phyloP scores from a whole-genome alignment of 768 basidiomycete species.

The Tulasnella sp. region DNA sequence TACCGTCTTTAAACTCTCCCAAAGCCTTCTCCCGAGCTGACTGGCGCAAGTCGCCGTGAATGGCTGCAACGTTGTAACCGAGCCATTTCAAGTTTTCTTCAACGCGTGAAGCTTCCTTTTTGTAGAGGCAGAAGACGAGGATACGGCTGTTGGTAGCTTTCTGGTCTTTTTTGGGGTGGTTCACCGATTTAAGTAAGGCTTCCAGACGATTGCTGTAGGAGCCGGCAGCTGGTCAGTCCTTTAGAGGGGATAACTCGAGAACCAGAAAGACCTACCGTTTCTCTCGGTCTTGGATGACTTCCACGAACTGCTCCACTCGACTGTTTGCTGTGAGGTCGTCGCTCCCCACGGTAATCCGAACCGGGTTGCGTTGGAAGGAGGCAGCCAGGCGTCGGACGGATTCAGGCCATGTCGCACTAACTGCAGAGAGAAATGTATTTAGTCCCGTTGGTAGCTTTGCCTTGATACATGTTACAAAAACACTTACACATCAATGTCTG shows the following conservation, averaged over 20 bases:
- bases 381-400: constrained; percentile 83
- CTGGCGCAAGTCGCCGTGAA: constrained; percentile 92
- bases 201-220: constrained; percentile 55
- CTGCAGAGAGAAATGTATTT: constrained; percentile 41
- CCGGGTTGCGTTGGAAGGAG: constrained; percentile 79
- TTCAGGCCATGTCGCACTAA: constrained; percentile 99
- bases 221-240: constrained; percentile 16
- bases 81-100: constrained; percentile 70
- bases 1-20: constrained; percentile 80
- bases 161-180: constrained; percentile 45
- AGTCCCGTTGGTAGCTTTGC: constrained; percentile 33
- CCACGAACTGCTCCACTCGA: constrained; percentile 86
- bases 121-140: constrained; percentile 94
- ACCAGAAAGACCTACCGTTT: not conserved
- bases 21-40: constrained; percentile 77
- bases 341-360: constrained; percentile 90
- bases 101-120: constrained; percentile 93
- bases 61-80: constrained; percentile 72
- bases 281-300: constrained; percentile 73
- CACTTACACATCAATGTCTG: constrained; percentile 93
- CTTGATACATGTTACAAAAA: not conserved
- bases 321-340: constrained; percentile 94
- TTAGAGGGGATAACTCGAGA: constrained; percentile 32
- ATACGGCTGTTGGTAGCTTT: constrained; percentile 61
- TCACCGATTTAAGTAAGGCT: constrained; percentile 44